A percentile compares a stretch with the other conserved stretches of the same genome.
Evolutionary conservation across 371 early-diverging fungal genomes (phyloP).

Genomic region (Apophysomyces ossiformis): DNA sequence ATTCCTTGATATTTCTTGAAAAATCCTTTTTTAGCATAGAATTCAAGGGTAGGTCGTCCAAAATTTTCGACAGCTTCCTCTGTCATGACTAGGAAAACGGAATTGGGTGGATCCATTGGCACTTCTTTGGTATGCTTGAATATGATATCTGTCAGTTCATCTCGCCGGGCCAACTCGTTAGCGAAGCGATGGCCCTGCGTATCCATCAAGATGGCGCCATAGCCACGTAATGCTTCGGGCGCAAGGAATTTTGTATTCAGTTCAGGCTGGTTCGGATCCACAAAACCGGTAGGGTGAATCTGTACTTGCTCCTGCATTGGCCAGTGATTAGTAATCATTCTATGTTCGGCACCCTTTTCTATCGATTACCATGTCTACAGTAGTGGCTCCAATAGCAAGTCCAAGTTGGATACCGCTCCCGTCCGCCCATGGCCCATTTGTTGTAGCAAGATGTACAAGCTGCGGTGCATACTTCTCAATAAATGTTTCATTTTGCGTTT

Average conservation of each 20-base stretch:
- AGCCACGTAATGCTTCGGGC: slow-evolving; percentile 85
- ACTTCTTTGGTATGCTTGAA: slow-evolving; percentile 22
- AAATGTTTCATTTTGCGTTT: slow-evolving; percentile 28
- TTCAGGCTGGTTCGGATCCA: slow-evolving; percentile 72
- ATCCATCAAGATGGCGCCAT: slow-evolving; percentile 74
- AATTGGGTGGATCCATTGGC: slow-evolving; percentile 19
- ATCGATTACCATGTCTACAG: slow-evolving; percentile 73
- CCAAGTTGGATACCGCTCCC: slow-evolving; percentile 84
- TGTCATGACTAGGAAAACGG: slow-evolving; percentile 60
- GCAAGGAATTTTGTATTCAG: slow-evolving; percentile 69
- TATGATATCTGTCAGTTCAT: slow-evolving; percentile 61
- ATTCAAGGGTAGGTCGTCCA: slow-evolving; percentile 61
- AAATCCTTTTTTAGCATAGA: slow-evolving; percentile 65
- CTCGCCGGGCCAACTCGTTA: slow-evolving; percentile 73
- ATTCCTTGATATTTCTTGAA: slow-evolving; percentile 58
- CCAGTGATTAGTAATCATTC: neutral
- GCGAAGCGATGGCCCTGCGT: slow-evolving; percentile 74
- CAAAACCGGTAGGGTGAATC: slow-evolving; percentile 89
- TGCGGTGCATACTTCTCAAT: slow-evolving; percentile 66
- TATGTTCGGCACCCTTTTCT: slow-evolving; percentile 3
- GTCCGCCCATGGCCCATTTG: slow-evolving; percentile 84
- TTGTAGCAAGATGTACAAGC: slow-evolving; percentile 70
- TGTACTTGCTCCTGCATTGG: slow-evolving; percentile 57
- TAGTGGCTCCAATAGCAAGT: slow-evolving; percentile 61
- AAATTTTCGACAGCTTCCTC: slow-evolving; percentile 56